Evolutionary conservation across 139 green algal species (phyloP).

Genomic region (Micromonas commoda): DNA sequence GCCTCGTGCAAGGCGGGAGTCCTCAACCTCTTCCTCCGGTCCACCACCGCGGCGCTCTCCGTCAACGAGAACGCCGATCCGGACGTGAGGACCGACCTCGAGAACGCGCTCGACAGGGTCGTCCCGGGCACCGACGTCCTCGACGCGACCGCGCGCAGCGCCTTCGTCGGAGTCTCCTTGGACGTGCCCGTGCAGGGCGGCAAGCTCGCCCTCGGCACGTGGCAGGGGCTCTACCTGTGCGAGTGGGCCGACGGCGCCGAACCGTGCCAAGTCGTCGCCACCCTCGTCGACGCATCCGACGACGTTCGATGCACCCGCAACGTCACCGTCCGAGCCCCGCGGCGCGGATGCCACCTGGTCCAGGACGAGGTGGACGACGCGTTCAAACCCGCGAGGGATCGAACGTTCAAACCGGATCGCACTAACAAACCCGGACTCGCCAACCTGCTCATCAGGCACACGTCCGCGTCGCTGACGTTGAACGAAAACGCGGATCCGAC

Average conservation of each 20-base stretch:
- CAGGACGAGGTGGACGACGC: background rate
- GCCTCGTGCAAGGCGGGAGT: background rate
- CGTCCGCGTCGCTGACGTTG: conserved; percentile 42
- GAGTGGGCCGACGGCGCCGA: background rate
- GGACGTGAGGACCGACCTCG: conserved; percentile 18
- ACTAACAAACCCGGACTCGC: background rate
- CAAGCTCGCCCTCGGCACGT: conserved; percentile 20
- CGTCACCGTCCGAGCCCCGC: conserved; percentile 1
- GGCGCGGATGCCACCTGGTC: conserved; percentile 20
- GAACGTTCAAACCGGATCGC: background rate
- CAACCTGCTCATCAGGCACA: conserved; percentile 38
- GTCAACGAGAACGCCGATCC: conserved; percentile 27
- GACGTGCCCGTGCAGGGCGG: conserved; percentile 9
- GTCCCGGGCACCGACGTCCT: background rate
- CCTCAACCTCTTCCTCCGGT: background rate
- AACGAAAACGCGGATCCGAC: conserved; percentile 41
- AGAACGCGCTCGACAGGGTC: conserved; percentile 15
- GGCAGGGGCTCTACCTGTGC: conserved; percentile 19
- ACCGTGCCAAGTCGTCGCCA: background rate
- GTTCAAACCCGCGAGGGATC: background rate
- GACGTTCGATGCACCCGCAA: background rate
- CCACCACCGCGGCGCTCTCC: background rate
- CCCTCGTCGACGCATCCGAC: background rate
- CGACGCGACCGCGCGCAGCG: background rate
- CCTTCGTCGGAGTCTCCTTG: conserved; percentile 2